Conservation (phyloP, 2,329 filamentous ascomycete genomes). For the Pseudogymnoascus sp. region DNA sequence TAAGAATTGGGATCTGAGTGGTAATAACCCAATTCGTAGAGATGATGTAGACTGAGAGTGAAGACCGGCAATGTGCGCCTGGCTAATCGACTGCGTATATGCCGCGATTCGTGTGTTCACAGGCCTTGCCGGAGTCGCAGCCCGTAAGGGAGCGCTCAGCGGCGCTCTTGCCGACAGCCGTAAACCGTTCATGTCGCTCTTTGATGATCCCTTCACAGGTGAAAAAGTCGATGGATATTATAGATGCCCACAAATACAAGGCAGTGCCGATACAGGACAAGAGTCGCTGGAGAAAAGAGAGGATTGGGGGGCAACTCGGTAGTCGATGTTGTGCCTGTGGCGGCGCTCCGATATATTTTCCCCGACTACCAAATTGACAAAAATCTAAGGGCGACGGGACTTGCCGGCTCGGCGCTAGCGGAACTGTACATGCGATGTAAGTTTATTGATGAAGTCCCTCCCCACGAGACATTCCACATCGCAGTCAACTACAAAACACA, state of each 20-base stretch:
- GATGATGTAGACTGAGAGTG: slow-evolving; percentile 23
- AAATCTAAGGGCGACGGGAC: slow-evolving; percentile 16
- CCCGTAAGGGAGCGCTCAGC: slow-evolving; percentile 22
- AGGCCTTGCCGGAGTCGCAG: slow-evolving; percentile 28
- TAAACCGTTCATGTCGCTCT: slow-evolving; percentile 25
- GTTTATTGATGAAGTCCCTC: slow-evolving; percentile 10
- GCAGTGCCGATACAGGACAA: slow-evolving; percentile 3
- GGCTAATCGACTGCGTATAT: slow-evolving; percentile 29
- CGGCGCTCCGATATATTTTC: slow-evolving; percentile 10
- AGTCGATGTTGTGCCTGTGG: slow-evolving; percentile 5
- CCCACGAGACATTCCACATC: neutral
- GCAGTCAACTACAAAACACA: slow-evolving; percentile 12
- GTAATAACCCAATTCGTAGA: slow-evolving; percentile 23
- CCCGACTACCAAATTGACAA: slow-evolving; percentile 11
- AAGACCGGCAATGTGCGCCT: slow-evolving; percentile 22
- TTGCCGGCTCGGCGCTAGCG: slow-evolving; percentile 20
- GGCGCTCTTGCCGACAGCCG: slow-evolving; percentile 23
- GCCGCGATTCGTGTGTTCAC: slow-evolving; percentile 24
- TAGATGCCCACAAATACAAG: slow-evolving; percentile 1
- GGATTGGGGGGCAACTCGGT: slow-evolving; percentile 3
- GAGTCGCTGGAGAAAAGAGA: neutral
- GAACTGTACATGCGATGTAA: slow-evolving; percentile 15
- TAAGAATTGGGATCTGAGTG: slow-evolving; percentile 31
- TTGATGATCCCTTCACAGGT: neutral
- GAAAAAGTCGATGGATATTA: neutral